These are phyloP conservation scores for Leccinum arenicola DNA, from an alignment of 768 basidiomycete genomes.

Conservation along the genomic window DNA sequence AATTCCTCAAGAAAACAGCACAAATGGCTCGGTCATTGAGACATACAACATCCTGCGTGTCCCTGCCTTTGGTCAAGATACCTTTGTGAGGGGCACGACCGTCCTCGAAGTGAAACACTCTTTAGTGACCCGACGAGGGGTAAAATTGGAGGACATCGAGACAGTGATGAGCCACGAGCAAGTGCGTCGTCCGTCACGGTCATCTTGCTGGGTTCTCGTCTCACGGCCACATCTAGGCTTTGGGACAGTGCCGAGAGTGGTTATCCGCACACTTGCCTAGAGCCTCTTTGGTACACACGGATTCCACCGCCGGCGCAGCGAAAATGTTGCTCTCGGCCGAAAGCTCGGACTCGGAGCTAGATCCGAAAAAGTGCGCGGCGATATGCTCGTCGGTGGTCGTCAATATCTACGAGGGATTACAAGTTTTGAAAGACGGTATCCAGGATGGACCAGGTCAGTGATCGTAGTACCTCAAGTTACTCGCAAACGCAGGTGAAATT, in stretches of 20 bases:
- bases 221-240: conserved; percentile 44
- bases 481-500: not conserved
- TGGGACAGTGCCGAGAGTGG: conserved; percentile 76
- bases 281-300: conserved; percentile 51
- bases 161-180: conserved; percentile 78
- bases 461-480: not conserved
- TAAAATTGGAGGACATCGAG: conserved; percentile 51
- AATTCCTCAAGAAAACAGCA: conserved; percentile 81
- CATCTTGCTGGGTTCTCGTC: not conserved
- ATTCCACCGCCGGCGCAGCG: conserved; percentile 76
- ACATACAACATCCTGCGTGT: conserved; percentile 64
- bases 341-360: conserved; percentile 30
- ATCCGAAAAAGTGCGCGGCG: conserved; percentile 55
- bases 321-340: conserved; percentile 32
- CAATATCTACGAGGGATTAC: conserved; percentile 57
- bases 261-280: conserved; percentile 50
- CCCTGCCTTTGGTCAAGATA: conserved; percentile 35
- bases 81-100: conserved; percentile 59
- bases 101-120: conserved; percentile 65
- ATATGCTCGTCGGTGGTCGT: conserved; percentile 71
- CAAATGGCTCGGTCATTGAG: conserved; percentile 70
- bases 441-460: conserved; percentile 47
- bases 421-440: conserved; percentile 58
- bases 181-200: conserved; percentile 36
- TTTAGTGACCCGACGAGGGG: conserved; percentile 60